These are phyloP conservation scores for Heteromeles arbutifolia DNA, from an alignment of 306 rosid genomes.

Conservation along the genomic window DNA sequence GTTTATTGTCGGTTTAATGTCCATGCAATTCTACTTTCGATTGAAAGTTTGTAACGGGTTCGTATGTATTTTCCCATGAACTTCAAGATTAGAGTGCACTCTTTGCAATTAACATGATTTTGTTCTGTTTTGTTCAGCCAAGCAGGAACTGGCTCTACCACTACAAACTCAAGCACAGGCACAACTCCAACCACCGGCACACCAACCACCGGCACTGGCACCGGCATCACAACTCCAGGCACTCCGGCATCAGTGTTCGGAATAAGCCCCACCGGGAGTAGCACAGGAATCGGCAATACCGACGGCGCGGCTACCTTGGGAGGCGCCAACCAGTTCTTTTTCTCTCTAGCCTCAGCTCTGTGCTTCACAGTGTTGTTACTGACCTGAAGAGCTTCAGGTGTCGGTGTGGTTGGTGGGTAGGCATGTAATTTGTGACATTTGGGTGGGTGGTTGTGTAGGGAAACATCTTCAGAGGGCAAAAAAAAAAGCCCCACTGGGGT, in stretches of 20 bases:
- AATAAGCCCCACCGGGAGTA: slow-evolving; percentile 54
- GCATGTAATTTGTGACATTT: slow-evolving; percentile 17
- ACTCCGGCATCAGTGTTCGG: slow-evolving; percentile 48
- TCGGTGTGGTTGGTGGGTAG: not conserved
- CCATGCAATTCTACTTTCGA: no score
- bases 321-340: slow-evolving; percentile 11
- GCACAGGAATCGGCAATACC: slow-evolving; percentile 14
- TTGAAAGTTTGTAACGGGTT: not conserved
- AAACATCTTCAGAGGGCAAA: slow-evolving; percentile 40
- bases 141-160: slow-evolving; percentile 37
- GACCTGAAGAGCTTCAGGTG: not conserved
- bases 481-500: slow-evolving; percentile 14
- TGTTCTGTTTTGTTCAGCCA: slow-evolving; percentile 36
- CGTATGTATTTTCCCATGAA: not conserved
- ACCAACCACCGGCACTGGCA: slow-evolving; percentile 1
- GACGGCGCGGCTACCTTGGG: slow-evolving; percentile 21
- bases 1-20: no score
- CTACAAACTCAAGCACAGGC: slow-evolving; percentile 30
- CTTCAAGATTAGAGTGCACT: not conserved
- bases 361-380: slow-evolving; percentile 22
- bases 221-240: not conserved
- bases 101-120: not conserved
- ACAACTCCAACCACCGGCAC: slow-evolving; percentile 7
- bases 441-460: not conserved
- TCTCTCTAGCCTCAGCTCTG: slow-evolving; percentile 21